Percentiles rank a stretch among this genome's conserved stretches.
Conservation (phyloP, 73 alveolate species). For the Symbiodinium natans region DNA sequence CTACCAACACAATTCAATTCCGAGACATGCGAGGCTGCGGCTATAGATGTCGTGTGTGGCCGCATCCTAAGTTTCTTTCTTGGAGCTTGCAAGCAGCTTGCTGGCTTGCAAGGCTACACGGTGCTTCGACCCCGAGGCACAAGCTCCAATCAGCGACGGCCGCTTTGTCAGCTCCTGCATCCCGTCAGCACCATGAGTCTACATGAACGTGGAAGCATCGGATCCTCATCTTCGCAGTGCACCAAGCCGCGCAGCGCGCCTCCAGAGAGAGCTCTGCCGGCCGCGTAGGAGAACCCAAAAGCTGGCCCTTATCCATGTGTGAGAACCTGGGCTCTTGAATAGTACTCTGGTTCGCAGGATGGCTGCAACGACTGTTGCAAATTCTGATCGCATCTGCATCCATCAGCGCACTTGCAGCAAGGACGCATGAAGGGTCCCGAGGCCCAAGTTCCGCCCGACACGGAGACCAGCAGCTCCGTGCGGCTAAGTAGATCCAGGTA, state of each 20-base stretch:
- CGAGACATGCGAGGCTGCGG: background rate
- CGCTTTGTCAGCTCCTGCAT: slow-evolving; percentile 57
- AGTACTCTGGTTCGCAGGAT: too few species aligned
- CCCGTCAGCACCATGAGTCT: background rate
- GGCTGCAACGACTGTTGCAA: background rate
- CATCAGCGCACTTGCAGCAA: too few species aligned
- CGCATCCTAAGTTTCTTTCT: slow-evolving; percentile 7
- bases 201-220: background rate
- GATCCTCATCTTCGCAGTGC: background rate
- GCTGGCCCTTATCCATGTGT: slow-evolving; percentile 26
- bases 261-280: slow-evolving; percentile 76
- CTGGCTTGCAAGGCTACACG: background rate
- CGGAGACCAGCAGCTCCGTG: slow-evolving; percentile 71
- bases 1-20: background rate
- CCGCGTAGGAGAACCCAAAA: slow-evolving; percentile 40
- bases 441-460: slow-evolving; percentile 77
- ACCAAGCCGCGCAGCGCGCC: slow-evolving; percentile 52
- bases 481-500: slow-evolving; percentile 30
- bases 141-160: slow-evolving; percentile 39
- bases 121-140: background rate
- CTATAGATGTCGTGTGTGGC: slow-evolving; percentile 83
- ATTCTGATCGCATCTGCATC: background rate
- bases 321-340: slow-evolving; percentile 82
- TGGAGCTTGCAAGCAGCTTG: background rate
- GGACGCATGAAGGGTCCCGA: slow-evolving; percentile 78